Base-by-base conservation (phyloP, 2,329 filamentous ascomycete species). In the Diaporthe velutina region DNA sequence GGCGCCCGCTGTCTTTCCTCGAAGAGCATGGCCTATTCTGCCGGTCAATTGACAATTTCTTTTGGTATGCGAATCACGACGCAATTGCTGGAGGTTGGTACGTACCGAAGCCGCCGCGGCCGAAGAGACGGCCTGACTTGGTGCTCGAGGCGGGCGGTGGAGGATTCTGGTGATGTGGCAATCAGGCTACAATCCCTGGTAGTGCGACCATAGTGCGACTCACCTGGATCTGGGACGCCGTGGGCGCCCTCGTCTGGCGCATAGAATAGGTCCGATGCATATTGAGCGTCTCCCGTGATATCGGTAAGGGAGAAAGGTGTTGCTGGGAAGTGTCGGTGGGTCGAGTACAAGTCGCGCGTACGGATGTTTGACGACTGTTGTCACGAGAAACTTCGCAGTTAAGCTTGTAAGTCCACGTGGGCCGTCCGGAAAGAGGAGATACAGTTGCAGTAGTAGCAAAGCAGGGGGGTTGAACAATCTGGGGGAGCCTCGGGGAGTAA, bases 251-350 rank as follows among this genome's bases (percentile, higher is more conserved):
- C 86, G 94, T 93, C 87, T 97, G 94, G 93, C 97, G 96, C 97
- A 98, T 98, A 81, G 95, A 98, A 85, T 98, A 99, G 79, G 97
- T 98, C 85, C 96, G 95, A 91, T 99, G 97, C 96, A 99, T 99
- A 74, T 77, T 86, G 85, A 75, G 60, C 50, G 66, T 33, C 35
- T 38, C 54, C 22, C 9, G 17, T 42, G 45, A 50, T 45, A 60
- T 42, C 42, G 52, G 61, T 9, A 10, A 57, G 33, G 54, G 50
- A 48, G 28, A 28, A 25, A 25, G 57, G n/a, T 28, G 57, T 57
- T 71, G 71, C 17, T 64, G 58, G 33, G 19, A 72, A 30, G 45
- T 4, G 58, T 45, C 15, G 15, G 57, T 72, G 42, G 72, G 40
- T 74, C 42, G 66, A 58, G 50, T 25, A 38, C 45, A 61, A 52